phyloP scores from a whole-genome alignment of 495 filamentous ascomycete genomes.

The Hyaloscypha hepaticicola region DNA sequence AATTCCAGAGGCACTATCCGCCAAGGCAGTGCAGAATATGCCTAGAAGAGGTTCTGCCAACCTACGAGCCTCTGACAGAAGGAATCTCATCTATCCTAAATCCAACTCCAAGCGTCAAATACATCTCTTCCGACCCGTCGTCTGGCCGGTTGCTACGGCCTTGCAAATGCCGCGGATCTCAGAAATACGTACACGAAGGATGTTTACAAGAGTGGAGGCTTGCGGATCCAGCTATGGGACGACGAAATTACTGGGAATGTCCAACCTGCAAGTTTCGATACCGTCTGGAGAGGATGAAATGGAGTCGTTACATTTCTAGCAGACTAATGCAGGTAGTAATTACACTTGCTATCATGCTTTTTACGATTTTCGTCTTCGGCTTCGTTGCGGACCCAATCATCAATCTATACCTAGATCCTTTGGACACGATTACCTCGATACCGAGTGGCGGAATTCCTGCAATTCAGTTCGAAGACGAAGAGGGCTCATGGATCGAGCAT shows the following conservation, averaged over 20 bases:
- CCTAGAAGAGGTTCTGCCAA: constrained; percentile 78
- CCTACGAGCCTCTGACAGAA: constrained; percentile 63
- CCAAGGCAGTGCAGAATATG: constrained; percentile 89
- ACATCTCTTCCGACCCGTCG: constrained; percentile 73
- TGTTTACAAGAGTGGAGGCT: constrained; percentile 87
- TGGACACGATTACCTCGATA: constrained; percentile 43
- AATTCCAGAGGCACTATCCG: constrained; percentile 52
- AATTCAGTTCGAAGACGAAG: constrained; percentile 37
- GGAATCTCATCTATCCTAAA: constrained; percentile 63
- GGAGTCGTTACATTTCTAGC: constrained; percentile 73
- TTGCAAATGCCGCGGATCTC: constrained; percentile 89
- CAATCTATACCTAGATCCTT: constrained; percentile 78
- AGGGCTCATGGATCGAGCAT: constrained; percentile 69
- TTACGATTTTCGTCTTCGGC: constrained; percentile 74
- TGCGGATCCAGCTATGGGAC: constrained; percentile 63
- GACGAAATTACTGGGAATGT: constrained; percentile 79
- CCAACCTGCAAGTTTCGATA: constrained; percentile 87
- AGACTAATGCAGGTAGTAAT: constrained; percentile 58
- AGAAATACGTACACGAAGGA: constrained; percentile 93
- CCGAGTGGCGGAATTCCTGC: constrained; percentile 36
- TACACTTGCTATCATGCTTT: constrained; percentile 65
- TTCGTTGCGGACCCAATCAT: constrained; percentile 94
- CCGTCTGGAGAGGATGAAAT: constrained; percentile 72
- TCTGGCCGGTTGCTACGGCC: constrained; percentile 83
- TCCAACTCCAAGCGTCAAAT: constrained; percentile 61